phyloP scores from a whole-genome alignment of 768 basidiomycete species.

The Artomyces pyxidatus region DNA sequence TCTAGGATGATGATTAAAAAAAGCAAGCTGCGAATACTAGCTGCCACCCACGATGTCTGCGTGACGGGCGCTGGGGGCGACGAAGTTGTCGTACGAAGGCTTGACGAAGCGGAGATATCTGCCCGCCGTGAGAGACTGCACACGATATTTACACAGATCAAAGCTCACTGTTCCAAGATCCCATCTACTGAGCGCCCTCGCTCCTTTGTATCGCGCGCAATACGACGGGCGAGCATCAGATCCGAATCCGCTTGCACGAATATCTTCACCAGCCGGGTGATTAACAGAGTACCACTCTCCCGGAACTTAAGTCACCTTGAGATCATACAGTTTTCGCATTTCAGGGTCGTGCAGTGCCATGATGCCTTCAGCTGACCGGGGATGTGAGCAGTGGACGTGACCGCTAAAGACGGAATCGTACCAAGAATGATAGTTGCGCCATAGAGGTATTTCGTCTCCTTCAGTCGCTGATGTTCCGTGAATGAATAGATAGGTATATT shows the following conservation, averaged over 20 bases:
- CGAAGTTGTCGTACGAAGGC: slow-evolving; percentile 89
- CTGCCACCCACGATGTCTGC: slow-evolving; percentile 71
- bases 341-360: slow-evolving; percentile 78
- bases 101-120: slow-evolving; percentile 95
- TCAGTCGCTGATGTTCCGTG: slow-evolving; percentile 72
- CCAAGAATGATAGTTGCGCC: slow-evolving; percentile 90
- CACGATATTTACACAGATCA: not conserved
- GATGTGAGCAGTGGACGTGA: not conserved
- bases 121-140: too few species aligned
- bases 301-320: slow-evolving; percentile 52
- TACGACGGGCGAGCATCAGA: slow-evolving; percentile 91
- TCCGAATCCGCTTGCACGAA: slow-evolving; percentile 95
- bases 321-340: slow-evolving; percentile 78
- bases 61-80: slow-evolving; percentile 75
- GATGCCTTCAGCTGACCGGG: slow-evolving; percentile 72
- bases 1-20: slow-evolving; percentile 37
- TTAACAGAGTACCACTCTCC: not conserved
- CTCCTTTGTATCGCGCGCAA: slow-evolving; percentile 82
- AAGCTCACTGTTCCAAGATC: slow-evolving; percentile 77
- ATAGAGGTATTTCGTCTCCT: slow-evolving; percentile 82
- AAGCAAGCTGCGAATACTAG: not conserved
- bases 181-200: slow-evolving; percentile 81
- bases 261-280: slow-evolving; percentile 34
- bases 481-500: slow-evolving; percentile 97
- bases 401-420: slow-evolving; percentile 20